Evolutionary conservation across 225 moss, liverwort and hornwort genomes (phyloP).

Genomic region (Asterella californica): DNA sequence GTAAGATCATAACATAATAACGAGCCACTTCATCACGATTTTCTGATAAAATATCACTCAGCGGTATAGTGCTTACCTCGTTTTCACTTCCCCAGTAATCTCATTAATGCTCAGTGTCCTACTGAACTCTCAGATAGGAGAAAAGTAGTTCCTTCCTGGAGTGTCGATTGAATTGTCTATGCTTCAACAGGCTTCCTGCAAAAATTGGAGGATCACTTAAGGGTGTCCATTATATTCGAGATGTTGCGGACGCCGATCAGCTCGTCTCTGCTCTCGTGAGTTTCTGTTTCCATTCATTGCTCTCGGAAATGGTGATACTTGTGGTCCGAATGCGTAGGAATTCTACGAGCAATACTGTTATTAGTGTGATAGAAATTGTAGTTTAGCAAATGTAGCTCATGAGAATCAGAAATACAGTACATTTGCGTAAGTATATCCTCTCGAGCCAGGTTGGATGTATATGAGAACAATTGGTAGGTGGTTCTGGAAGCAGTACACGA

Average conservation of each 20-base stretch:
- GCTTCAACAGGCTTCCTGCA: constrained; percentile 39
- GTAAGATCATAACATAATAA: constrained; percentile 29
- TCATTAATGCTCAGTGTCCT: too few species aligned
- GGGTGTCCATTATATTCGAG: constrained; percentile 65
- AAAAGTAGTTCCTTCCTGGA: not conserved
- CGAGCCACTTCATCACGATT: not conserved
- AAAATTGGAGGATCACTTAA: constrained; percentile 63
- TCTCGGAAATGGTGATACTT: not conserved
- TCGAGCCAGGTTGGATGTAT: not conserved
- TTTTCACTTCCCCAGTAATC: too few species aligned
- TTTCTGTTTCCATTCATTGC: not conserved
- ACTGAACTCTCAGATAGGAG: not conserved
- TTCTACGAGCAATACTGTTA: not conserved
- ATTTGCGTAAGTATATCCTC: not conserved
- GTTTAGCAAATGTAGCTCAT: not conserved
- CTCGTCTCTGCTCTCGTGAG: constrained; percentile 47
- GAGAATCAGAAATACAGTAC: not conserved
- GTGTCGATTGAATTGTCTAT: not conserved
- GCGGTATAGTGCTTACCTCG: not conserved
- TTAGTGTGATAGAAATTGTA: not conserved
- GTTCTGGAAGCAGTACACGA: not conserved
- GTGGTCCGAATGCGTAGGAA: not conserved
- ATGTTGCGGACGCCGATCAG: constrained; percentile 64
- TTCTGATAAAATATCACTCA: not conserved
- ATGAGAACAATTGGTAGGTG: not conserved